Base-by-base conservation (phyloP, 179 eudicot genomes). In the Silene coronaria region DNA sequence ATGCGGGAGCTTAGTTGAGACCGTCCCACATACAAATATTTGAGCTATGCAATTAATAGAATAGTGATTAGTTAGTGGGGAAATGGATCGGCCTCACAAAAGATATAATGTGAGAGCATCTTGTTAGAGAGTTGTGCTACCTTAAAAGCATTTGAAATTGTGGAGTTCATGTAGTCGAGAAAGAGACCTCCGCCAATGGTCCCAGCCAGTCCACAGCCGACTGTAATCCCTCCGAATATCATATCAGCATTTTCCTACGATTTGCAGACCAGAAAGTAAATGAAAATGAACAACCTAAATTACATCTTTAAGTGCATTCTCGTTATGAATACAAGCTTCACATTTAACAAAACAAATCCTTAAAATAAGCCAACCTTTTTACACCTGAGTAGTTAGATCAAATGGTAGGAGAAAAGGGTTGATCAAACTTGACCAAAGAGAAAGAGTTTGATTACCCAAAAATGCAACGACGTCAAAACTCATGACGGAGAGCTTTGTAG, bases 121-220 rank as follows among this genome's bases (percentile, higher is more conserved):
- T 17, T 53, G 58, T 16, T 53, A 10, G 32, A 38, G 19, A 62
- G 10, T 63, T 67, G 21, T 28, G 51, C 68, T 82, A 92, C 99
- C 97, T 91, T 95, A 69, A 95, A 95, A 32, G 99, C 99, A 85
- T 95, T 95, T 73, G 89, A 79, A 68, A 95, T 80, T 28, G 97
- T 89, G 60, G 97, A 82, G 60, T 75, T 82, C 78, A 95, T 82
- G 64, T 69, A 84, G 83, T 95, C 99, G 3, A 95, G 90, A 75
- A 87, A 57, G 73, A 78, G 79, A 62, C 99, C 99, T 70, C 99
- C 99, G 4, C 86, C 89, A 27, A 95, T 24, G 32, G 99, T 81
- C 71, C 99, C 99, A 36, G 91, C 72, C 73, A 95, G 71, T 75
- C 99, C 99, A 80, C 93, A 91, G 21, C 87, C 84, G 51, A 90